phyloP scores from a whole-genome alignment of 1,284 basidiomycete species.

The Mycena citricolor region DNA sequence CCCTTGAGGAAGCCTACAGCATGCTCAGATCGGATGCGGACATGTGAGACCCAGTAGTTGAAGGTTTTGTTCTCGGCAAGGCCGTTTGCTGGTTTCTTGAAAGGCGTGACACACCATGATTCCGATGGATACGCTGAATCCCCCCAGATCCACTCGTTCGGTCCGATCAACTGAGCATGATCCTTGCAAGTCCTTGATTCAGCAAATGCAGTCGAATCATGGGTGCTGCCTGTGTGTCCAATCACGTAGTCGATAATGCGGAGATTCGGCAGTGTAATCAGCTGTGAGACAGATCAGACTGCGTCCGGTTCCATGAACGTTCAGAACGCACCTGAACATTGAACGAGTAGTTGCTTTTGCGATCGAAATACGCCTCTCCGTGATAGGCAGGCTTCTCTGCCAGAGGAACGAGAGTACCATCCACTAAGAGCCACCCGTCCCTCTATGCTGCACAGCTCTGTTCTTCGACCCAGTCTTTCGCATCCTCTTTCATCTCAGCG shows the following conservation, averaged over 20 bases:
- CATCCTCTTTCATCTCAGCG: constrained; percentile 23
- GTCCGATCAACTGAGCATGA: background rate
- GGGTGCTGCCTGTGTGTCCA: constrained; percentile 31
- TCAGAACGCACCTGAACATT: constrained; percentile 32
- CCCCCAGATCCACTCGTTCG: constrained; percentile 8
- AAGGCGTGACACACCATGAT: constrained; percentile 8
- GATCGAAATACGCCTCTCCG: constrained; percentile 38
- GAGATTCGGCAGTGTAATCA: constrained; percentile 28
- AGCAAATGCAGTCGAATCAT: constrained; percentile 30
- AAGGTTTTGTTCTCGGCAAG: constrained; percentile 7
- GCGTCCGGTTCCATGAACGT: too few species aligned
- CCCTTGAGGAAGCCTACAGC: constrained; percentile 31
- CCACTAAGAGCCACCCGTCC: constrained; percentile 37
- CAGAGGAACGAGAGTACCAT: constrained; percentile 38
- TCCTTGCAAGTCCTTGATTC: constrained; percentile 1
- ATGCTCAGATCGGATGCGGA: constrained; percentile 23
- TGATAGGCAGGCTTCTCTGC: constrained; percentile 30
- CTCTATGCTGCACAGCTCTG: constrained; percentile 34
- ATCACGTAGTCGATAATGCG: constrained; percentile 32
- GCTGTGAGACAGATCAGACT: constrained; percentile 12
- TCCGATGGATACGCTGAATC: constrained; percentile 9
- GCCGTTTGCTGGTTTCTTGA: constrained; percentile 13
- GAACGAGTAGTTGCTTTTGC: constrained; percentile 38
- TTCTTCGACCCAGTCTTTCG: constrained; percentile 33
- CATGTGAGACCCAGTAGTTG: constrained; percentile 10